Percentiles rank a stretch among this genome's conserved stretches.
Evolutionary conservation across 441 rosid genomes (phyloP).

Genomic region (Erysimum pusillum): DNA sequence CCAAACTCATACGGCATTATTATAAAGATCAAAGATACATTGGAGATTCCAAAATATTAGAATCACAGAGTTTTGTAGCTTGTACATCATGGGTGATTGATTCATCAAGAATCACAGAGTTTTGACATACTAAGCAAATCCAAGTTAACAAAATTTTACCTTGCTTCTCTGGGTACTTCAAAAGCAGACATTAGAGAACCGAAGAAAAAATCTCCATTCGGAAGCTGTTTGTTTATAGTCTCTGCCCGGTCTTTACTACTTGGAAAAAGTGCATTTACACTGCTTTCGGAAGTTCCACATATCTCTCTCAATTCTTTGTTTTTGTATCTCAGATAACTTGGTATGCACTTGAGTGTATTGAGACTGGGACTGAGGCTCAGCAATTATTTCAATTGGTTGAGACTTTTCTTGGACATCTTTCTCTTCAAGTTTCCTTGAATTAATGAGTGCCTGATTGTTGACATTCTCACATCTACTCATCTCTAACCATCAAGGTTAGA

Average conservation of each 20-base stretch:
- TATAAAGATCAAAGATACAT: background rate
- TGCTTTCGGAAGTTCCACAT: conserved; percentile 51
- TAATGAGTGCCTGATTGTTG: conserved; percentile 50
- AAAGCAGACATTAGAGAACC: conserved; percentile 44
- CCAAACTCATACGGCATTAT: conserved; percentile 1
- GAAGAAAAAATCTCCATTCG: conserved; percentile 33
- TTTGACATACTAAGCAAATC: conserved; percentile 24
- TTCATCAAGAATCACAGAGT: too few species aligned
- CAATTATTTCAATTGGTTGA: conserved; percentile 48
- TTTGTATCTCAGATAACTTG: conserved; percentile 52
- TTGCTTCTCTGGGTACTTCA: conserved; percentile 44
- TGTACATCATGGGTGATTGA: conserved; percentile 21
- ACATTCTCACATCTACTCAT: too few species aligned
- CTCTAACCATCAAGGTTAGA: too few species aligned
- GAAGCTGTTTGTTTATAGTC: conserved; percentile 38
- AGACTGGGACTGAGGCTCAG: conserved; percentile 55
- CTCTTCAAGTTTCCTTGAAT: conserved; percentile 60
- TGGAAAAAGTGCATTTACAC: conserved; percentile 47
- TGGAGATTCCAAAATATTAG: background rate
- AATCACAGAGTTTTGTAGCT: background rate
- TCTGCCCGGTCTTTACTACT: conserved; percentile 47
- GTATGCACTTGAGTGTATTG: conserved; percentile 51
- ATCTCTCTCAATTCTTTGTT: conserved; percentile 60
- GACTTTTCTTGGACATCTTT: conserved; percentile 56
- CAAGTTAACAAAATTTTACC: conserved; percentile 48